Evolutionary conservation across 371 early-diverging fungal genomes (phyloP), one percentile per base, ranked within the genome.

Genomic region (Dinochytrium kinnereticum): DNA sequence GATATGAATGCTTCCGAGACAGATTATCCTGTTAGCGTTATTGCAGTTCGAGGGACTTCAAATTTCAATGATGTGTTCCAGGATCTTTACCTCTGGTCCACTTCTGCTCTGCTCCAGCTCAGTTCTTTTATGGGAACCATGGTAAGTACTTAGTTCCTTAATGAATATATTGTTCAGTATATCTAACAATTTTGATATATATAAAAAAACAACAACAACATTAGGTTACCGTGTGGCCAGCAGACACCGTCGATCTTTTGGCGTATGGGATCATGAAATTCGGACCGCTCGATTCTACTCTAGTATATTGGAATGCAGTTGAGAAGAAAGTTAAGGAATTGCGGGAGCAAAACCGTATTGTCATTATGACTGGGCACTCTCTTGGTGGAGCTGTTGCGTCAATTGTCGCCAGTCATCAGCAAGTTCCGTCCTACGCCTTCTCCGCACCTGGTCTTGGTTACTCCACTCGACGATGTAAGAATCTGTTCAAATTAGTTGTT

Each of bases 371-470:
- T 26, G 86, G 86, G 0, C 86, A 86, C 70, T 83, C 83, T 1
- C 51, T 86, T 1, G 86, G 86, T n/a, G 86, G 83, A 3, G 81
- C 82, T 17, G 59, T 86, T 26, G 80, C 86, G 3, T 69, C 67
- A n/a, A 70, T 84, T 21, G 65, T 79, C 5, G 76, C 71, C 3
- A 68, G 70, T 15, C 70, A 72, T 28, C 34, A 71, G 34, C 40
- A 67, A 33, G 49, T 80, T 21, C 37, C 67, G n/a, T 70, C 66
- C 24, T 50, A 74, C 19, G 69, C 74, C 0, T 80, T 83, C 69
- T 72, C 76, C 0, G 73, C 81, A 17, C 83, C 83, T 0, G 83
- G 83, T 21, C 65, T 76, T 0, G 76, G 72, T 17, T 76, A 71
- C 44, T 71, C 72, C 17, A 64, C 51, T 0, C 7, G 31, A 31